Conservation (phyloP, 495 filamentous ascomycete species). For the Pseudomonodictys pantanalensis region DNA sequence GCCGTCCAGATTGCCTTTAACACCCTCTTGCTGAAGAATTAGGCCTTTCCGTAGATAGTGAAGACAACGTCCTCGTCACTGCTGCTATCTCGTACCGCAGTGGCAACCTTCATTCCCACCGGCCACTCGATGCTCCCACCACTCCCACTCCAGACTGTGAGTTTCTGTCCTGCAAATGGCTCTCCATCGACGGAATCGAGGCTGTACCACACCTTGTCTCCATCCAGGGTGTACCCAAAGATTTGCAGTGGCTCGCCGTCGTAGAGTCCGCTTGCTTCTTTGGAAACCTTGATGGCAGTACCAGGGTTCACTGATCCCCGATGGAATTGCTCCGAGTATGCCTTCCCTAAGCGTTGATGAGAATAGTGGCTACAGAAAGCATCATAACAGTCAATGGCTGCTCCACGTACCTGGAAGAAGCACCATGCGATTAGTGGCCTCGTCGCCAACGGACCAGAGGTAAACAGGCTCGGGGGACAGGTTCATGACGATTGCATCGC, state of each 20-base stretch:
- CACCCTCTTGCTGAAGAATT: too few species aligned
- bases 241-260: constrained; percentile 50
- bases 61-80: background rate
- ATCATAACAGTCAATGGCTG: too few species aligned
- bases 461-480: constrained; percentile 49
- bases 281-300: constrained; percentile 54
- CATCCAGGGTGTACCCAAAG: constrained; percentile 54
- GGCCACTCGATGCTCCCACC: constrained; percentile 52
- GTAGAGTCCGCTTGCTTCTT: constrained; percentile 49
- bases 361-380: too few species aligned
- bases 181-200: constrained; percentile 55
- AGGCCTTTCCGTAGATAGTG: background rate
- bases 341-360: too few species aligned
- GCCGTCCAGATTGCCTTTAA: background rate
- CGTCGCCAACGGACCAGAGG: constrained; percentile 56
- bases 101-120: constrained; percentile 39
- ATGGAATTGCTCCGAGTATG: background rate
- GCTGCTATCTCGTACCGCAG: background rate
- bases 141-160: constrained; percentile 41
- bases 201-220: constrained; percentile 52
- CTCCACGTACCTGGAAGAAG: background rate
- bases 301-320: constrained; percentile 47
- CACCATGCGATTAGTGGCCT: constrained; percentile 24
- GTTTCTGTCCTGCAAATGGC: constrained; percentile 46
- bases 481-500: constrained; percentile 52